A percentile compares a stretch with the other conserved stretches of the same genome.
phyloP scores from a whole-genome alignment of 768 basidiomycete genomes.

The Lactarius evosmus region DNA sequence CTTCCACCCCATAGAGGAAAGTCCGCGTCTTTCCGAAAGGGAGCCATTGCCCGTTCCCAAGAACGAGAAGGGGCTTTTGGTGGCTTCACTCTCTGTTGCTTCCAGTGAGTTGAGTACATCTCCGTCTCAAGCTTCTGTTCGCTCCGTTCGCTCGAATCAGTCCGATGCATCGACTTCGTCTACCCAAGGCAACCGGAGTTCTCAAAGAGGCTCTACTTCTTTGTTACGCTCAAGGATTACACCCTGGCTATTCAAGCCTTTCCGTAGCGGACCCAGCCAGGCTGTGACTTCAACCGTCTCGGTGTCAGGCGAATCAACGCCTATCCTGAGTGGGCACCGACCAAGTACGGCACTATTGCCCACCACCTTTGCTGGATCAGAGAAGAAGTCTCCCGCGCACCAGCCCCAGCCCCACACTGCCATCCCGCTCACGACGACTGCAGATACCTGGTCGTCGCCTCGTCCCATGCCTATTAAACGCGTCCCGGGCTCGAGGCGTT shows the following conservation, averaged over 20 bases:
- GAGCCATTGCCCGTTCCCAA: conserved; percentile 46
- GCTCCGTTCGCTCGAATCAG: conserved; percentile 48
- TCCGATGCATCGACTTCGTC: conserved; percentile 45
- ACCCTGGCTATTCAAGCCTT: conserved; percentile 77
- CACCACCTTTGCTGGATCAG: background rate
- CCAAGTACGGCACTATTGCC: conserved; percentile 25
- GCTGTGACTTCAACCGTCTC: conserved; percentile 58
- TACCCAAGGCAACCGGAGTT: conserved; percentile 28
- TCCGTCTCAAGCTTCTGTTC: conserved; percentile 65
- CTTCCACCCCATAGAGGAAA: conserved; percentile 70
- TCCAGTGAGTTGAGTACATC: conserved; percentile 47
- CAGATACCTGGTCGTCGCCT: conserved; percentile 36
- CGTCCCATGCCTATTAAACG: conserved; percentile 42
- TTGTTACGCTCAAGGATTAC: conserved; percentile 56
- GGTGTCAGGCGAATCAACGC: conserved; percentile 43
- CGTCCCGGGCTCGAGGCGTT: conserved; percentile 35
- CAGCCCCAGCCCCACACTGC: conserved; percentile 3
- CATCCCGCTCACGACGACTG: background rate
- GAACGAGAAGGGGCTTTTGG: conserved; percentile 28
- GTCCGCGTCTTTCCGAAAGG: conserved; percentile 48
- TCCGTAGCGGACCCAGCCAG: conserved; percentile 61
- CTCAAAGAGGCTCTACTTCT: conserved; percentile 28
- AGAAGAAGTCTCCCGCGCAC: background rate
- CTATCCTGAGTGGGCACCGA: conserved; percentile 31
- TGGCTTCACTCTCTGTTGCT: conserved; percentile 22